A percentile compares a stretch with the other conserved stretches of the same genome.
These are phyloP conservation scores for Claviceps quebecensis DNA, from an alignment of 2,329 filamentous ascomycete species.

Conservation along the genomic window DNA sequence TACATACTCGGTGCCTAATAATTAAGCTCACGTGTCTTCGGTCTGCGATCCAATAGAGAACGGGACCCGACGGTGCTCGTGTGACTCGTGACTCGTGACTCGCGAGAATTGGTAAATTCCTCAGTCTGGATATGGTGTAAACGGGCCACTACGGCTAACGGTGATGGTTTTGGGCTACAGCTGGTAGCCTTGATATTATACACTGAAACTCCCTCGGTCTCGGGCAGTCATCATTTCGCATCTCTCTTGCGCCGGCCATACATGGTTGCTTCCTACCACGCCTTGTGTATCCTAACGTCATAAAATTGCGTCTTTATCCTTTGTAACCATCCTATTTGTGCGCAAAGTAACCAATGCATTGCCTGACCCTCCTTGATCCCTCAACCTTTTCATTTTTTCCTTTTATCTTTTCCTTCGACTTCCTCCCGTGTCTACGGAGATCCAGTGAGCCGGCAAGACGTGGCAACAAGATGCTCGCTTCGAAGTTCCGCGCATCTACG, in stretches of 20 bases:
- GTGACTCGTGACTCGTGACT: too few relatives aligned
- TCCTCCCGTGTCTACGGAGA: not conserved
- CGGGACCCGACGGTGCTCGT: too few relatives aligned
- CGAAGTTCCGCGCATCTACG: constrained; percentile 24
- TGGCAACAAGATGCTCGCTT: not conserved
- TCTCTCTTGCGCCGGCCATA: not conserved
- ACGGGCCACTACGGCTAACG: too few relatives aligned
- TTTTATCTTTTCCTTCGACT: not conserved
- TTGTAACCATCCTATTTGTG: not conserved
- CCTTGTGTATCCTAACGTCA: not conserved
- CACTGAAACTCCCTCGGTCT: not conserved
- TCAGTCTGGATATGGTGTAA: too few relatives aligned
- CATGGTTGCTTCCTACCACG: not conserved
- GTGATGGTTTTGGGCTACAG: not conserved
- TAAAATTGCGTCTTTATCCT: not conserved
- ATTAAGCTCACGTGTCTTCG: too few relatives aligned
- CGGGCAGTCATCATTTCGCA: not conserved
- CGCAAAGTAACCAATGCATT: not conserved
- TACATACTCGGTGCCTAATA: too few relatives aligned
- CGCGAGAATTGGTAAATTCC: too few relatives aligned
- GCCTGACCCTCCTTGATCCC: not conserved
- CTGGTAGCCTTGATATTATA: not conserved
- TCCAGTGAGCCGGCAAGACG: not conserved
- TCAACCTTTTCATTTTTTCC: not conserved
- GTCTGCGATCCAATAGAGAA: too few relatives aligned